Conservation (phyloP, 345 rosid genomes). For the Iberis pinnata region DNA sequence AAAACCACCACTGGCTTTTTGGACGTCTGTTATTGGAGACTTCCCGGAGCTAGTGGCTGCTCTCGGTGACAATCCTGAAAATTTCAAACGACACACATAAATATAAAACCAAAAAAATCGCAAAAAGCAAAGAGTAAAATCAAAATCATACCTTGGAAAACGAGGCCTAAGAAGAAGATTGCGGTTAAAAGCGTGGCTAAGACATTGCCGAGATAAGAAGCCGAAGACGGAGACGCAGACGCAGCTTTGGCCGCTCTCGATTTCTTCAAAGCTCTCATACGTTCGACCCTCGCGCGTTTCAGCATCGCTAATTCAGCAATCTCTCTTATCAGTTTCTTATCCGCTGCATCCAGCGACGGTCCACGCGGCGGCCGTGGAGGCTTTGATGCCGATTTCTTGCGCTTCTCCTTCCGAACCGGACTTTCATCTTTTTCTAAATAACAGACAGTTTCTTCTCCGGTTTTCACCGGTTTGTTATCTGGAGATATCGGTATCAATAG, state of each 20-base stretch:
- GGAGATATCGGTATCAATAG: slow-evolving; percentile 25
- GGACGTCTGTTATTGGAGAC: too few species aligned
- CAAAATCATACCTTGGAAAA: slow-evolving; percentile 49
- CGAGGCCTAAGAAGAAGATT: slow-evolving; percentile 47
- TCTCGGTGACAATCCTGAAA: slow-evolving; percentile 63
- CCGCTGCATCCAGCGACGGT: slow-evolving; percentile 76
- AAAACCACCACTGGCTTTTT: slow-evolving; percentile 36
- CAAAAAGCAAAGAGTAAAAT: neutral
- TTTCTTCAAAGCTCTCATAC: slow-evolving; percentile 82
- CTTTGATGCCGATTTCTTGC: slow-evolving; percentile 50
- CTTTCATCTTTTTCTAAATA: slow-evolving; percentile 20
- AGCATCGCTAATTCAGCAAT: slow-evolving; percentile 71
- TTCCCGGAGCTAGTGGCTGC: slow-evolving; percentile 28
- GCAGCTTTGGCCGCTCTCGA: slow-evolving; percentile 50
- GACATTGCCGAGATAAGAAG: slow-evolving; percentile 38
- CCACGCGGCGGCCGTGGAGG: slow-evolving; percentile 93
- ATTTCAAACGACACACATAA: too few species aligned
- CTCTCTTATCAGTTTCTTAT: slow-evolving; percentile 72
- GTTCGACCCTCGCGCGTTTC: slow-evolving; percentile 79
- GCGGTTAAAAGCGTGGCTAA: slow-evolving; percentile 57
- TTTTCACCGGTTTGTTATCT: slow-evolving; percentile 23
- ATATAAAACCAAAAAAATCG: neutral
- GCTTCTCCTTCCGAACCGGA: slow-evolving; percentile 20
- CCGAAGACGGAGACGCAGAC: slow-evolving; percentile 28
- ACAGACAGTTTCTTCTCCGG: slow-evolving; percentile 34